Evolutionary conservation across 192 early-diverging fungal genomes (phyloP), one percentile per base, ranked within the genome.

Genomic region (Entomortierella beljakovae): DNA sequence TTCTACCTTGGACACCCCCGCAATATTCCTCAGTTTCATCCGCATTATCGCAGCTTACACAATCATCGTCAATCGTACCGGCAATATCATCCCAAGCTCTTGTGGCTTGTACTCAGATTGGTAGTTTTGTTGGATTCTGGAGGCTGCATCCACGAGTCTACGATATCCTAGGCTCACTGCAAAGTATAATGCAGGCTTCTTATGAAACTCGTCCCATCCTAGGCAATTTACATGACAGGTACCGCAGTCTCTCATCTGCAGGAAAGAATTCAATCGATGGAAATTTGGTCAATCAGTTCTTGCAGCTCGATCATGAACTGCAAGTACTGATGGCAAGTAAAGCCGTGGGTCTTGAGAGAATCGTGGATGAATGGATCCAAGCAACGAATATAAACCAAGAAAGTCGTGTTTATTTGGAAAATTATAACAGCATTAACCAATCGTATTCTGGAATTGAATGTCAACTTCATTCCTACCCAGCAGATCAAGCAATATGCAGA

Each of bases 91-190:
- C 75, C 15, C 75, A 79, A 16, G 75, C 75, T 10, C 56, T 79
- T 5, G 40, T 79, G 0, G 75, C 58, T 7, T 64, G 63, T 32
- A 57, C 67, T 1, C 6, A 70, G 15, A 42, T 55, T 2, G 75
- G 75, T 2, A 69, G 75, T 31, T 38, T 79, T 11, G 18, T 65
- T 22, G 75, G 75, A 18, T 65, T 79, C 50, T 79, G 75, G 75
- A 46, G 61, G 20, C 48, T 79, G 23, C 9, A 58, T 5, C 61
- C 61, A 11, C n/a, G 15, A 3, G 38, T 68, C 3, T 79, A 65
- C 20, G 25, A 28, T 28, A 62, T 79, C 28, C 50, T 79, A 9
- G 33, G 32, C 7, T 7, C 42, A 7, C 49, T 79, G 1, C 75
- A 79, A 43, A 57, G 22, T 8, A 32, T 42, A 0, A 26, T 79